Evolutionary conservation across 352 stramenopile species (phyloP).

Genomic region (Thalassiosira ordinaria): DNA sequence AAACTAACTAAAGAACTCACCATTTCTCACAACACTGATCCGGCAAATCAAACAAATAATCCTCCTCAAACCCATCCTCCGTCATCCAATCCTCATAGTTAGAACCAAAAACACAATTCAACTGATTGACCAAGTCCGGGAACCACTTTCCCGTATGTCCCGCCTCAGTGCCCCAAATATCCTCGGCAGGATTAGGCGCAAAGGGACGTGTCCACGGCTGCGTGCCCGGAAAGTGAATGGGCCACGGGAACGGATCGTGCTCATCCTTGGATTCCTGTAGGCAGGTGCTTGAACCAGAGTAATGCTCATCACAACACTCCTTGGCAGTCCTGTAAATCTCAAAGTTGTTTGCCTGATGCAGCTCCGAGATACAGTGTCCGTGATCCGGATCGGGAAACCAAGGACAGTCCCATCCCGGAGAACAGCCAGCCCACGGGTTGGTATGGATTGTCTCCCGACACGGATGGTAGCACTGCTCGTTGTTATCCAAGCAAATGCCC

Average conservation of each 20-base stretch:
- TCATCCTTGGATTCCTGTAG: conserved; percentile 13
- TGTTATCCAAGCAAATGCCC: conserved; percentile 49
- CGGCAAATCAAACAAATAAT: conserved; percentile 7
- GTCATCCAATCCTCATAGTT: not conserved
- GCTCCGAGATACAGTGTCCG: conserved; percentile 29
- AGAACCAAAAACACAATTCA: not conserved
- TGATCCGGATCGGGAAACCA: conserved; percentile 34
- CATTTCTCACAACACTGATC: conserved; percentile 28
- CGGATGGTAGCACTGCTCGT: conserved; percentile 39
- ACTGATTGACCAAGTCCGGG: conserved; percentile 15
- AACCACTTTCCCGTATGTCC: conserved; percentile 2
- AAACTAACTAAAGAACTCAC: conserved; percentile 2
- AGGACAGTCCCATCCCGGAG: conserved; percentile 47
- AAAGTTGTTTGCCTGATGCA: conserved; percentile 26
- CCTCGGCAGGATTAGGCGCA: not conserved
- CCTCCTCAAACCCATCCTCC: not conserved
- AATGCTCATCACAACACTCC: conserved; percentile 38
- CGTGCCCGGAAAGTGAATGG: conserved; percentile 20
- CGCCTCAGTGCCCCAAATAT: conserved; percentile 19
- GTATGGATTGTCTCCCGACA: conserved; percentile 43
- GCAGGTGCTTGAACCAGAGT: conserved; percentile 23
- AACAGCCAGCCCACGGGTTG: conserved; percentile 46
- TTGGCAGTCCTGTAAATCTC: conserved; percentile 46
- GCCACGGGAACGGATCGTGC: conserved; percentile 31
- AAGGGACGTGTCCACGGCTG: not conserved